Evolutionary conservation across 1,284 basidiomycete species (phyloP), one percentile per base, ranked within the genome.

Genomic region (Microbotryum lychnidis-dioicae): DNA sequence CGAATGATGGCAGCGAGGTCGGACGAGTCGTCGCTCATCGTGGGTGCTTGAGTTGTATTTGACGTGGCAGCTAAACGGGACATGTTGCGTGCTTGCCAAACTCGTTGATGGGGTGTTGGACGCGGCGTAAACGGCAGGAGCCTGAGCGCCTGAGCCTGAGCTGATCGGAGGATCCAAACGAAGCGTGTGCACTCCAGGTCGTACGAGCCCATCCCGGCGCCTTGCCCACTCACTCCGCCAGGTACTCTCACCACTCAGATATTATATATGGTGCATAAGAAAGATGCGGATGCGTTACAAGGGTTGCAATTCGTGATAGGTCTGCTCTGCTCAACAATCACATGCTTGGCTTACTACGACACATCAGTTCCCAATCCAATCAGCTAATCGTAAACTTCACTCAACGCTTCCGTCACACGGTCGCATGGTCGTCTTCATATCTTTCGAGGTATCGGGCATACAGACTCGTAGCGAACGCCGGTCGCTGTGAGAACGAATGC

Each of bases 391-490:
- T 27, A 33, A 54, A 23, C 33, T 25, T 42, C 37, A 33, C 14
- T 3, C 31, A 53, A 4, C 18, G 5, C 55, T 29, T 23, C 20
- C 33, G 5, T 42, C 21, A 20, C 51, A 8, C 20, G 20, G 31
- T 20, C 31, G 31, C n/a, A 8, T 37, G 21, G 20, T 21, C n/a
- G 25, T 45, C 45, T 31, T 23, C 45, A n/a, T 46, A 61, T 37
- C 63, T 47, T 37, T 60, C 61, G n/a, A 68, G 54, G 37, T 68
- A 68, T 55, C 55, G 37, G 14, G 63, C 63, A 25, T 68, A 68
- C 56, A 68, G 54, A 57, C 60, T 59, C 58, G 57, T 68, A 49
- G 60, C 52, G 4, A 65, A 54, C 6, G 56, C 60, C 31, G 66
- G 64, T 56, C 63, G 65, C 63, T 65, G 63, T 25, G 5, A 7